These are phyloP conservation scores for Podaxis rugospora DNA, from an alignment of 768 basidiomycete species.

Conservation along the genomic window DNA sequence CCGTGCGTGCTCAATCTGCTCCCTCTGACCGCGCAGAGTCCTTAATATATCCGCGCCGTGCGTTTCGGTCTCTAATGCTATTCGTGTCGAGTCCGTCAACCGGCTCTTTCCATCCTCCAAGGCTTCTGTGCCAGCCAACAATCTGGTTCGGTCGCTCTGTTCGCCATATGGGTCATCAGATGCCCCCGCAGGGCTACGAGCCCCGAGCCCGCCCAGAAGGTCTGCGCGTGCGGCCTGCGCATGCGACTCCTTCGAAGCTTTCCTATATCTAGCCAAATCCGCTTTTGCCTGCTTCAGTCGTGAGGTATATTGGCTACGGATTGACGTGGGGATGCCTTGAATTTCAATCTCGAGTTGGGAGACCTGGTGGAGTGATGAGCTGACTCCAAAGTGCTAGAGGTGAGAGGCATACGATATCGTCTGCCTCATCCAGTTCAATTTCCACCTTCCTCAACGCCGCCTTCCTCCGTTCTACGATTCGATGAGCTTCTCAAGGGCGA, in stretches of 20 bases:
- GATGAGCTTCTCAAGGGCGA: background rate
- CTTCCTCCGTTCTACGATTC: conserved; percentile 70
- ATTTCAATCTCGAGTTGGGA: conserved; percentile 95
- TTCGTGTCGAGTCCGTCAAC: conserved; percentile 72
- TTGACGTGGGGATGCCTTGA: conserved; percentile 84
- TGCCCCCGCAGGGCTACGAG: conserved; percentile 10
- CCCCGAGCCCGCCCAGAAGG: conserved; percentile 34
- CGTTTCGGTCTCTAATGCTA: conserved; percentile 92
- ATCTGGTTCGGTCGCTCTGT: conserved; percentile 60
- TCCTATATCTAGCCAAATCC: conserved; percentile 73
- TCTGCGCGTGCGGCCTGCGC: conserved; percentile 64
- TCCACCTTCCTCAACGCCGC: conserved; percentile 75
- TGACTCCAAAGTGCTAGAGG: background rate
- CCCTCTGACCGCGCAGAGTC: conserved; percentile 76
- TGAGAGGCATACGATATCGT: conserved; percentile 70
- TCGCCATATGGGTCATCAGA: conserved; percentile 75
- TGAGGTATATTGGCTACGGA: conserved; percentile 62
- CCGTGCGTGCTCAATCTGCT: conserved; percentile 85
- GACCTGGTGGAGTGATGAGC: conserved; percentile 42
- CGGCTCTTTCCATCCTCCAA: conserved; percentile 73
- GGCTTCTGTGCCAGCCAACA: conserved; percentile 67
- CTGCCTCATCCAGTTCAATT: conserved; percentile 90
- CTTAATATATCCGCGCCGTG: conserved; percentile 86
- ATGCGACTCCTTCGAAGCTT: conserved; percentile 69
- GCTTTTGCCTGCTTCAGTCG: conserved; percentile 67